Evolutionary conservation across 306 rosid species (phyloP), one percentile per base, ranked within the genome.

Genomic region (Inga laurina): DNA sequence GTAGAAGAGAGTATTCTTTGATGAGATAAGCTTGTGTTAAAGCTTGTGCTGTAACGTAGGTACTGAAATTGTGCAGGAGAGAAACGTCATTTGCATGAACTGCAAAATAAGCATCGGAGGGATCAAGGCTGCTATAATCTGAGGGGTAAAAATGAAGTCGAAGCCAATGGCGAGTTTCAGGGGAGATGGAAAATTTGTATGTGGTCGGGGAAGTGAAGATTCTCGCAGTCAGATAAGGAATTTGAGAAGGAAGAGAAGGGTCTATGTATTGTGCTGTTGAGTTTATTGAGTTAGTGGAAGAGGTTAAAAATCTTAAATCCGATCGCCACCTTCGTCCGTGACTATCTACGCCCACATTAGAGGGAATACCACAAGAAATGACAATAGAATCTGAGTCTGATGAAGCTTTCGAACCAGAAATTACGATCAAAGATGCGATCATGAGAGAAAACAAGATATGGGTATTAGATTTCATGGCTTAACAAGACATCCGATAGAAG

Each of bases 221-320:
- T 72, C 92, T 85, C 48, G 89, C 88, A 10, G 89, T 49, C 90
- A 87, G 81, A 83, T 89, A 89, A 15, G 92, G 92, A 16, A 54
- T 70, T 71, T 69, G 82, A 19, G 92, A 87, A 64, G 90, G 92
- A 39, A 89, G 80, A 44, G 88, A 85, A 69, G 92, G 92, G 43
- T 85, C 90, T 87, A 82, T 86, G 67, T 67, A 34, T 66, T 77
- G 77, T 21, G 90, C 87, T 43, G 64, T 80, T 9, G 79, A 82
- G 2, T 59, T 56, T 22, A 35, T 43, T 2, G 88, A 45, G 22
- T 82, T 64, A 10, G 51, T 13, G 19, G 82, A 65, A 69, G 87
- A 35, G 13, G 70, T 37, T 9, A 87, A 37, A 19, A 62, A 82
- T 46, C 66, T 67, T 51, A 82, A 81, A 87, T 89, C 92, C 10